These are phyloP conservation scores for Yarrowia yakushimensis DNA, from an alignment of 805 yeast genomes.

Conservation along the genomic window DNA sequence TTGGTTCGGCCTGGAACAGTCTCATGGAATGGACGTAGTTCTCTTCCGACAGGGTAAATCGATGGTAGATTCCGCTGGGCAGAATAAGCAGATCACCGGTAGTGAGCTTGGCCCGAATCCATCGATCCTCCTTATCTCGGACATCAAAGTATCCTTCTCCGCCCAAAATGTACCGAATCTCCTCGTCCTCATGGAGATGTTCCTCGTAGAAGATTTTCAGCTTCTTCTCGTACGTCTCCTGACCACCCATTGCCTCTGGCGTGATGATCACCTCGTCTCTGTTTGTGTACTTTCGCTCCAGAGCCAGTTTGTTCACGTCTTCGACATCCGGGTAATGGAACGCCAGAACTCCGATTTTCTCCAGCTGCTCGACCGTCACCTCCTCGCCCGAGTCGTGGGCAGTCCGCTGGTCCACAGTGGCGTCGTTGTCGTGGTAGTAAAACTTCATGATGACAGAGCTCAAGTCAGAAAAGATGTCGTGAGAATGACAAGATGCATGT, in stretches of 20 bases:
- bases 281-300: slow-evolving; percentile 69
- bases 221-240: slow-evolving; percentile 61
- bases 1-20: slow-evolving; percentile 90
- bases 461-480: too few species aligned
- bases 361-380: slow-evolving; percentile 51
- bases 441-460: slow-evolving; percentile 44
- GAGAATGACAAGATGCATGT: too few species aligned
- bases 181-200: slow-evolving; percentile 96
- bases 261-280: slow-evolving; percentile 67
- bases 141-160: slow-evolving; percentile 94
- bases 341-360: slow-evolving; percentile 66
- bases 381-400: slow-evolving; percentile 67
- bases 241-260: slow-evolving; percentile 57
- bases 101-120: slow-evolving; percentile 72
- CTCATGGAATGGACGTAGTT: slow-evolving; percentile 74
- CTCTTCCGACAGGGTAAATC: slow-evolving; percentile 70
- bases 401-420: slow-evolving; percentile 56
- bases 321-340: slow-evolving; percentile 47
- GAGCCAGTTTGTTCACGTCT: slow-evolving; percentile 64
- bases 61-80: slow-evolving; percentile 93
- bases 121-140: slow-evolving; percentile 56
- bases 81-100: slow-evolving; percentile 58
- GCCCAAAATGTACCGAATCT: slow-evolving; percentile 81
- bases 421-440: slow-evolving; percentile 64
- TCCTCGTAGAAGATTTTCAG: slow-evolving; percentile 71